These are phyloP conservation scores for Coccomyxa subellipsoidea DNA, from an alignment of 163 green algal species.

Conservation along the genomic window DNA sequence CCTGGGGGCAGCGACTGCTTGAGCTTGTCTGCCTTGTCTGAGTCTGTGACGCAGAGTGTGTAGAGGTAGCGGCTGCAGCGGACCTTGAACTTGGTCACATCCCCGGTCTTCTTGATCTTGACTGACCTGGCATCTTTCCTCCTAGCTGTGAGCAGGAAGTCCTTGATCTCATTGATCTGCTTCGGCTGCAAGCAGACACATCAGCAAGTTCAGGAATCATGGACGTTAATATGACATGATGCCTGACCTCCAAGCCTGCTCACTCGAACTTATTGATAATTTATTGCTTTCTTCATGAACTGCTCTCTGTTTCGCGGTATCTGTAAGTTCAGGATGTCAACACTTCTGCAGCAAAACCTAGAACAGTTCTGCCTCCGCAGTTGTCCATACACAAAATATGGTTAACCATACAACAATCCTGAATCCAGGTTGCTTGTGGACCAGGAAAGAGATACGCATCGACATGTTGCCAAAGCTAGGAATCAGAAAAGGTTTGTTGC, in stretches of 20 bases:
- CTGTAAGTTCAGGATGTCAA: too few relatives aligned
- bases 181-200: conserved; percentile 75
- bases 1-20: conserved; percentile 98
- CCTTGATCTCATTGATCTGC: conserved; percentile 99
- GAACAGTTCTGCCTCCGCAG: too few relatives aligned
- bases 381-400: too few relatives aligned
- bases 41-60: conserved; percentile 95
- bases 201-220: background rate
- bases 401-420: too few relatives aligned
- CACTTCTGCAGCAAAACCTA: too few relatives aligned
- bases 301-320: too few relatives aligned
- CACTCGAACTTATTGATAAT: too few relatives aligned
- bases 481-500: background rate
- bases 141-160: conserved; percentile 97
- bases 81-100: conserved; percentile 95
- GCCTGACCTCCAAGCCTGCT: background rate
- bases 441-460: background rate
- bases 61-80: conserved; percentile 97
- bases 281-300: too few relatives aligned
- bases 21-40: conserved; percentile 98
- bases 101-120: conserved; percentile 95
- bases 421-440: too few relatives aligned
- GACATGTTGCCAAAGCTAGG: background rate
- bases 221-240: background rate
- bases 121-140: conserved; percentile 93